Evolutionary conservation across 2,329 filamentous ascomycete species (phyloP).

Genomic region (Microsporum audouinii): DNA sequence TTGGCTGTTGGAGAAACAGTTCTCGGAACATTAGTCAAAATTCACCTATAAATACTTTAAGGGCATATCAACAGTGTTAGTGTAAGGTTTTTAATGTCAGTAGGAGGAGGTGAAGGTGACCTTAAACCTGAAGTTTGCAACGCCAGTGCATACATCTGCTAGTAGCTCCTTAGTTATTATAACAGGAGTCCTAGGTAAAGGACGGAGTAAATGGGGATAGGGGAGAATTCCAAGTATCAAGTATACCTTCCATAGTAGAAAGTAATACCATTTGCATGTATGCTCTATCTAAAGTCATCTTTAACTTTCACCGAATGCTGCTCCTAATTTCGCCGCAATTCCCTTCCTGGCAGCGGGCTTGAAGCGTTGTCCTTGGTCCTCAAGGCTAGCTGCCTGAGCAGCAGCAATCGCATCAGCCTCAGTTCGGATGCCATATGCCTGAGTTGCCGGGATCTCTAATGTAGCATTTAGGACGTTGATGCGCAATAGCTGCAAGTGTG

Average conservation of each 20-base stretch:
- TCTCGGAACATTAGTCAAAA: no score
- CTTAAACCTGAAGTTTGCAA: no score
- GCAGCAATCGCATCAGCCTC: not conserved
- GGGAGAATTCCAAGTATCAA: no score
- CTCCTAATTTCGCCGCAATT: not conserved
- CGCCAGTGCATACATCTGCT: no score
- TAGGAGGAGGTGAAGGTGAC: no score
- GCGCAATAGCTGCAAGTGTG: conserved; percentile 63
- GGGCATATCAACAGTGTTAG: no score
- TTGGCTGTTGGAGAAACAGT: no score
- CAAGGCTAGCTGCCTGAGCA: not conserved
- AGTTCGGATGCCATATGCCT: not conserved
- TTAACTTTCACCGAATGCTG: not conserved
- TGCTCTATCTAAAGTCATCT: not conserved
- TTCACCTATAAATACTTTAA: no score
- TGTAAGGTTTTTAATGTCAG: no score
- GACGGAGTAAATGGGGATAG: no score
- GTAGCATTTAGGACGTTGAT: conserved; percentile 66
- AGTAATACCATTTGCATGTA: not conserved
- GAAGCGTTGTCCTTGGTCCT: not conserved
- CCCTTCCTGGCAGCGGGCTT: not conserved
- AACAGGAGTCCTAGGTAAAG: no score
- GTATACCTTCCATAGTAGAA: not conserved
- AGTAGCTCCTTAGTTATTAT: no score
- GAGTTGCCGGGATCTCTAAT: conserved; percentile 50